Evolutionary conservation across 78 protist species (phyloP).

Genomic region (Bigelowiella natans): DNA sequence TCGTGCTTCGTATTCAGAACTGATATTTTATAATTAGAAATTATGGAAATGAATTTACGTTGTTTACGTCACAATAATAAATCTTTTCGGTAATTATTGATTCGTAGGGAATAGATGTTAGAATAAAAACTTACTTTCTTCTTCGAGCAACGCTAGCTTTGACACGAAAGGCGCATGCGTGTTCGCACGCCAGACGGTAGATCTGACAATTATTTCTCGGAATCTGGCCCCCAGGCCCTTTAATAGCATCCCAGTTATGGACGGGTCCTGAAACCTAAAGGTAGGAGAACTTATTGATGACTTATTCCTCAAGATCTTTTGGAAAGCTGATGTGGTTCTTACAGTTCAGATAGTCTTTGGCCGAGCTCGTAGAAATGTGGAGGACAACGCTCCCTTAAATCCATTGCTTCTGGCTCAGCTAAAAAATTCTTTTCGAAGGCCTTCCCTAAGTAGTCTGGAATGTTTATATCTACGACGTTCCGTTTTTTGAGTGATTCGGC

Average conservation of each 20-base stretch:
- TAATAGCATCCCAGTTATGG: not conserved
- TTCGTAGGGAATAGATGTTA: not conserved
- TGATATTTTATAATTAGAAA: not conserved
- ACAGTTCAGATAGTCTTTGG: not conserved
- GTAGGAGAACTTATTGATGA: not conserved
- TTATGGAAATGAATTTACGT: not conserved
- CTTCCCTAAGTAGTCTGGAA: not conserved
- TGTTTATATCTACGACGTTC: not conserved
- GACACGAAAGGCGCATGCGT: not conserved
- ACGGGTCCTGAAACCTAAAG: not conserved
- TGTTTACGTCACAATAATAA: not conserved
- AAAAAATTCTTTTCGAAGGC: not conserved
- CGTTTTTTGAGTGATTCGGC: not conserved
- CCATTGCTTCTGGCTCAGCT: not conserved
- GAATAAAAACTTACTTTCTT: not conserved
- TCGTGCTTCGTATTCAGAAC: not conserved
- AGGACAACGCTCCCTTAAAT: not conserved
- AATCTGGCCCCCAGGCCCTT: not conserved
- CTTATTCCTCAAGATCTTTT: not conserved
- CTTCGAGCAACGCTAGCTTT: not conserved
- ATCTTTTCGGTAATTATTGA: not conserved
- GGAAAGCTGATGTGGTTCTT: not conserved
- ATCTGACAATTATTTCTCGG: not conserved
- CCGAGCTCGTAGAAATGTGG: not conserved
- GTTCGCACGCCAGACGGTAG: not conserved